phyloP scores from a whole-genome alignment of 257 asterid species.

The Phtheirospermum japonicum region DNA sequence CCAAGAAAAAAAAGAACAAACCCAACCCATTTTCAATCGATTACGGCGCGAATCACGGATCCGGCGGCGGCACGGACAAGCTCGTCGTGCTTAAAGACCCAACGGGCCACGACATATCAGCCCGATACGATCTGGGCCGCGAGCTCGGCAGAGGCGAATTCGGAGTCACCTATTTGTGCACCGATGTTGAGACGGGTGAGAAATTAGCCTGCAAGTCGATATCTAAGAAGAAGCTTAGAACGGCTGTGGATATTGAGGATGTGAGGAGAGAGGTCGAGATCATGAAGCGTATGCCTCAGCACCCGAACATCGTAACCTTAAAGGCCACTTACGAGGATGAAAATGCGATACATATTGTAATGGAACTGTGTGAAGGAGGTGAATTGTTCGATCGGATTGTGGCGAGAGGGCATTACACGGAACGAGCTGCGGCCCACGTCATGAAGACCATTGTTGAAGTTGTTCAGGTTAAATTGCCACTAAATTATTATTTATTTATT shows the following conservation, averaged over 20 bases:
- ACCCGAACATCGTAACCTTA: slow-evolving; percentile 58
- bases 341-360: slow-evolving; percentile 59
- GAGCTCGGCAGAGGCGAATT: slow-evolving; percentile 81
- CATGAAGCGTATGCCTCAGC: slow-evolving; percentile 71
- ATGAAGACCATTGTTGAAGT: slow-evolving; percentile 71
- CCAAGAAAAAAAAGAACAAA: slow-evolving; percentile 48
- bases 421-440: slow-evolving; percentile 63
- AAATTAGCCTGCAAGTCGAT: slow-evolving; percentile 71
- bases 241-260: slow-evolving; percentile 65
- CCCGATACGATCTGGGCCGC: slow-evolving; percentile 54
- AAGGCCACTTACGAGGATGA: slow-evolving; percentile 67
- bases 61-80: slow-evolving; percentile 36
- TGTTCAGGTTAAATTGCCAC: slow-evolving; percentile 48
- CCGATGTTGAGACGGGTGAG: slow-evolving; percentile 48
- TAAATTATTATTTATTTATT: neutral
- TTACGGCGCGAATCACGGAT: slow-evolving; percentile 38
- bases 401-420: slow-evolving; percentile 74
- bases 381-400: slow-evolving; percentile 72
- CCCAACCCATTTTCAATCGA: slow-evolving; percentile 49
- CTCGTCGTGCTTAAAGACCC: slow-evolving; percentile 60
- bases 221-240: slow-evolving; percentile 68
- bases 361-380: slow-evolving; percentile 80
- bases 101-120: slow-evolving; percentile 45
- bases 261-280: slow-evolving; percentile 79
- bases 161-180: slow-evolving; percentile 67